Conservation (phyloP, 495 filamentous ascomycete species). For the Paragyromitra xinjiangensis region DNA sequence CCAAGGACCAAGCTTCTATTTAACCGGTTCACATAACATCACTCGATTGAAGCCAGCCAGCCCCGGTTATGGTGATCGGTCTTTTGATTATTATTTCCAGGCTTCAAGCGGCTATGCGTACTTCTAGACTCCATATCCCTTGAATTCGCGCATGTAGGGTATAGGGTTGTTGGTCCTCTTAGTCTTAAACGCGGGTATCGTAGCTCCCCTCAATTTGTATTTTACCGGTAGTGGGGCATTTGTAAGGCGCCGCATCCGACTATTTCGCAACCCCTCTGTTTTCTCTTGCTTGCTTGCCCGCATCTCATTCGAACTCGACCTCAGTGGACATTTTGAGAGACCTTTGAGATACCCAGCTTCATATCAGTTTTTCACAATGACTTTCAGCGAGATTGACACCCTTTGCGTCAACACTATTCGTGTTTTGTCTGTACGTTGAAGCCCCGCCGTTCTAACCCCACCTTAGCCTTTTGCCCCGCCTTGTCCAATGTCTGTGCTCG, state of each 20-base stretch:
- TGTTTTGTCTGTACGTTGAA: slow-evolving; percentile 81
- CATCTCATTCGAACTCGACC: slow-evolving; percentile 37
- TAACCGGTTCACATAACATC: slow-evolving; percentile 39
- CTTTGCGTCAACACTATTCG: slow-evolving; percentile 98
- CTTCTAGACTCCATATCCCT: neutral
- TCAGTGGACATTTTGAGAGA: slow-evolving; percentile 35
- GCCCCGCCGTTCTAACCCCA: slow-evolving; percentile 25
- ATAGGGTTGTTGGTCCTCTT: slow-evolving; percentile 33
- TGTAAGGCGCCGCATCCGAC: slow-evolving; percentile 26
- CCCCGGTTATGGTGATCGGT: neutral
- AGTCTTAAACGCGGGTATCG: slow-evolving; percentile 26
- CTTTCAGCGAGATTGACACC: slow-evolving; percentile 83
- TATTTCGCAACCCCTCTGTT: slow-evolving; percentile 27
- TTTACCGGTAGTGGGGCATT: slow-evolving; percentile 43
- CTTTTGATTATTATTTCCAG: neutral
- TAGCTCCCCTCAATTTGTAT: slow-evolving; percentile 39
- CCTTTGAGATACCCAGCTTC: slow-evolving; percentile 37
- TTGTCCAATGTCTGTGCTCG: slow-evolving; percentile 28
- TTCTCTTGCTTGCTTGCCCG: slow-evolving; percentile 30
- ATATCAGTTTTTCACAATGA: slow-evolving; percentile 70
- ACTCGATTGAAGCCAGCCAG: slow-evolving; percentile 30
- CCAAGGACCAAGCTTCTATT: neutral
- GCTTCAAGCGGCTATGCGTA: neutral
- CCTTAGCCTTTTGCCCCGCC: slow-evolving; percentile 59
- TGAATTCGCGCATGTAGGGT: slow-evolving; percentile 40